phyloP scores from a whole-genome alignment of 2,329 filamentous ascomycete genomes.

The Keithomyces neogunnii region DNA sequence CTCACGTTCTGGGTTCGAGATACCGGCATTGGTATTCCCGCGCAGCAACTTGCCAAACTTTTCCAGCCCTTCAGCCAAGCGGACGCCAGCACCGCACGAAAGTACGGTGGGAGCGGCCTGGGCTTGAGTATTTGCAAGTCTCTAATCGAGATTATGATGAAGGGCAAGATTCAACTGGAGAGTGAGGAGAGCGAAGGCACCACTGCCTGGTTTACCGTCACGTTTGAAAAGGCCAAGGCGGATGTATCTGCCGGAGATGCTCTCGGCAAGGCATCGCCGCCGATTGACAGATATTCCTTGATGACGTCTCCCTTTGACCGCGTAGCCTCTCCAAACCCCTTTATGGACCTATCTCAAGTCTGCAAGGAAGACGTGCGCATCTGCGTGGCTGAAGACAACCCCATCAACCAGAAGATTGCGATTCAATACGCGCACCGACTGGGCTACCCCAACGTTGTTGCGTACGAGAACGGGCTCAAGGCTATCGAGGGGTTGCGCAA shows the following conservation, averaged over 20 bases:
- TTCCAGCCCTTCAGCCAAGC: conserved; percentile 93
- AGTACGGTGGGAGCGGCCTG: conserved; percentile 85
- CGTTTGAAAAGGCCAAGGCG: conserved; percentile 71
- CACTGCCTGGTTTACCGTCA: conserved; percentile 69
- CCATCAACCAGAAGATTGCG: conserved; percentile 89
- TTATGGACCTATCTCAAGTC: conserved; percentile 62
- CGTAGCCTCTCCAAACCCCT: conserved; percentile 32
- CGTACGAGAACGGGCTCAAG: conserved; percentile 82
- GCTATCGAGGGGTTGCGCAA: conserved; percentile 77
- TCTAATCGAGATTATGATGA: conserved; percentile 86
- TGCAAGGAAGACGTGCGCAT: conserved; percentile 73
- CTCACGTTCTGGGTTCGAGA: conserved; percentile 82
- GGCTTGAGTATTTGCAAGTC: conserved; percentile 93
- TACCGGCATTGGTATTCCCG: conserved; percentile 84
- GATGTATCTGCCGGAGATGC: conserved; percentile 50
- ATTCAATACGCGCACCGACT: conserved; percentile 83
- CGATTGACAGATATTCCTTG: conserved; percentile 25
- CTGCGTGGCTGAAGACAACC: conserved; percentile 91
- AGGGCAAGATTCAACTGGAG: conserved; percentile 74
- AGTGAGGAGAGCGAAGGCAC: conserved; percentile 66
- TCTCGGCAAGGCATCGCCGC: conserved; percentile 27
- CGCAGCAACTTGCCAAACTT: conserved; percentile 72
- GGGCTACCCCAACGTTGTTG: conserved; percentile 72
- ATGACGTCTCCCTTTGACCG: conserved; percentile 26
- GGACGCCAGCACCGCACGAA: conserved; percentile 80